phyloP scores from a whole-genome alignment of 352 stramenopile species.

The Phytophthora sansomeana region DNA sequence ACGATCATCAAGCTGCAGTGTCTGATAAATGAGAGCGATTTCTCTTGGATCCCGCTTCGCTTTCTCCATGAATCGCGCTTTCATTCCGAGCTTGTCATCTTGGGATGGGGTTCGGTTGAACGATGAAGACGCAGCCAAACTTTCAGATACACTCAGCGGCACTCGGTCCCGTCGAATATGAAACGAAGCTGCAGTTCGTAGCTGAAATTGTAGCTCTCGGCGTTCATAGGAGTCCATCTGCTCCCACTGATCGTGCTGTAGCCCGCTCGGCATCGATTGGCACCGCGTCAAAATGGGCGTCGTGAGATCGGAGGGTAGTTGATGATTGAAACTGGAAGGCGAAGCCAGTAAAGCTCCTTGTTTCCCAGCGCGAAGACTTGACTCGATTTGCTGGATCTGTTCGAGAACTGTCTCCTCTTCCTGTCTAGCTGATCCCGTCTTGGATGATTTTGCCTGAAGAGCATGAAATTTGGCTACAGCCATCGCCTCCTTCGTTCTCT shows the following conservation, averaged over 20 bases:
- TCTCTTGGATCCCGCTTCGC: conserved; percentile 29
- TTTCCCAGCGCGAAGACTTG: not conserved
- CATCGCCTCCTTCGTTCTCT: conserved; percentile 49
- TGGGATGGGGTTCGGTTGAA: conserved; percentile 21
- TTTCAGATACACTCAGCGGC: not conserved
- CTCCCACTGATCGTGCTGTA: conserved; percentile 44
- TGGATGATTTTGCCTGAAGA: conserved; percentile 1
- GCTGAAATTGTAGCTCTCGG: conserved; percentile 37
- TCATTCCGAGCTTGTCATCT: conserved; percentile 54
- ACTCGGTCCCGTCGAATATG: conserved; percentile 48
- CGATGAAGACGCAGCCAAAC: not conserved
- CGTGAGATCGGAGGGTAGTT: not conserved
- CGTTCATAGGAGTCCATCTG: conserved; percentile 32
- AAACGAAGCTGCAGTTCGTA: conserved; percentile 39
- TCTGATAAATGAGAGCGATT: conserved; percentile 39
- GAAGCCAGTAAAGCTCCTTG: not conserved
- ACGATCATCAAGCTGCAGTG: conserved; percentile 33
- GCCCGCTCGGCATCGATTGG: conserved; percentile 36
- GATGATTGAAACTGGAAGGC: not conserved
- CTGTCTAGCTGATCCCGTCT: not conserved
- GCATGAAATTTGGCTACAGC: conserved; percentile 29
- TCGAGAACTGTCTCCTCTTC: conserved; percentile 28
- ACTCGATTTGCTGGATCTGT: conserved; percentile 35
- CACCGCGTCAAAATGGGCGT: conserved; percentile 41
- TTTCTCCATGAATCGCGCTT: conserved; percentile 55